Conservation (phyloP, 352 stramenopile genomes). For the Aphanomyces cochlioides region DNA sequence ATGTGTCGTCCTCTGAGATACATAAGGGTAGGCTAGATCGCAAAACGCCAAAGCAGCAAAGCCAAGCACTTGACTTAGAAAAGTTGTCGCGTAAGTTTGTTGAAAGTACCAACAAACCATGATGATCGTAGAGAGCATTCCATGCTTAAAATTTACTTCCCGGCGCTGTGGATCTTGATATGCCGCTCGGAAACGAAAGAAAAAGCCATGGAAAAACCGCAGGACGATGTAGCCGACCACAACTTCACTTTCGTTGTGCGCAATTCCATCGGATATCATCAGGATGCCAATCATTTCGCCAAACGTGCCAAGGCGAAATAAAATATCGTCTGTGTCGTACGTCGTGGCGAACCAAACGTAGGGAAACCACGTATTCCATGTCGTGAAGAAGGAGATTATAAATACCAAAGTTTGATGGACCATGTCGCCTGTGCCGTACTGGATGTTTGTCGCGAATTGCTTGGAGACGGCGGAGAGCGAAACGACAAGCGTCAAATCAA, state of each 20-base stretch:
- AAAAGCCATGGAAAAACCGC: conserved; percentile 3
- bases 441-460: conserved; percentile 9
- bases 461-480: conserved; percentile 25
- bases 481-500: conserved; percentile 26
- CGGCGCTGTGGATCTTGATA: conserved; percentile 13
- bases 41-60: background rate
- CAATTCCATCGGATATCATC: conserved; percentile 22
- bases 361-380: conserved; percentile 28
- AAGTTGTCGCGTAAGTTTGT: background rate
- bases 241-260: conserved; percentile 7
- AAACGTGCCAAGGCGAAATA: conserved; percentile 16
- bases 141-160: background rate
- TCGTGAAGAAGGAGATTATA: conserved; percentile 21
- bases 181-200: conserved; percentile 18
- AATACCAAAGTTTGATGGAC: background rate
- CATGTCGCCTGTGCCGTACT: background rate
- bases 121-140: background rate
- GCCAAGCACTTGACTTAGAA: background rate
- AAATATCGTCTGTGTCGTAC: conserved; percentile 27
- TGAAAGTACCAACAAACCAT: background rate
- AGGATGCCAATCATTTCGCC: conserved; percentile 29
- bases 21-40: background rate
- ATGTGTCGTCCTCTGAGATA: background rate
- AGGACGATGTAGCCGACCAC: conserved; percentile 25
- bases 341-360: conserved; percentile 25